Base-by-base conservation (phyloP, 352 stramenopile genomes). In the Phytophthora cactorum region DNA sequence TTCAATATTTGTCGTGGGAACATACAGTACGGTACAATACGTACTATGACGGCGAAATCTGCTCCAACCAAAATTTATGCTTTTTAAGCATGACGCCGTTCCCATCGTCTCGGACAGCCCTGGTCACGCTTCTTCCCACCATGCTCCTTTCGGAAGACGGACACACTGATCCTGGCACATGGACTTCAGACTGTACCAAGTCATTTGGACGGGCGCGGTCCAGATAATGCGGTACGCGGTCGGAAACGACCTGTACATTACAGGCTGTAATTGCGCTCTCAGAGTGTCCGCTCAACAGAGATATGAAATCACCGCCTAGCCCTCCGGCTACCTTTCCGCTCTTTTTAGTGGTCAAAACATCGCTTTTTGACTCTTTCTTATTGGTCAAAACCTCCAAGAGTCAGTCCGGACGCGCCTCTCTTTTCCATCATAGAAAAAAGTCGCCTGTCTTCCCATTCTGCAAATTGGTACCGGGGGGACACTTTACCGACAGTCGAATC, bases 361-460 rank as follows among this genome's bases (percentile, higher is more conserved):
- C 4, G 9, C 2, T 6, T 39, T 54, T 27, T 52, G 25, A 11
- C 29, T 31, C 4, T 28, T 29, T 14, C 14, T 52, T 12, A 73
- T 59, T 64, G 59, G 59, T 29, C 2, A 22, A 59, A 58, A 72
- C 29, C 38, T 17, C 17, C 47, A 60, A 52, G 49, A 69, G 66
- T 66, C 66, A 74, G 66, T 74, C 38, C 56, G 31, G 17, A 44
- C 22, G 17, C 25, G 10, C 10, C 29, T 39, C 28, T 47, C 25
- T 45, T 55, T 47, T 45, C 52, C 27, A 56, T 53, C 60, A 57
- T 60, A 49, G 17, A 66, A 59, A 60, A 36, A 17, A 15, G 14
- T 29, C 9, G 43, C 31, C 31, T 63, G 55, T 53, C 12, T 31
- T 56, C 41, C 27, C 62, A 76, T 63, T 76, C 59, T 59, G 44